phyloP scores from a whole-genome alignment of 1,284 basidiomycete species.

The Melampsora larici-populina region DNA sequence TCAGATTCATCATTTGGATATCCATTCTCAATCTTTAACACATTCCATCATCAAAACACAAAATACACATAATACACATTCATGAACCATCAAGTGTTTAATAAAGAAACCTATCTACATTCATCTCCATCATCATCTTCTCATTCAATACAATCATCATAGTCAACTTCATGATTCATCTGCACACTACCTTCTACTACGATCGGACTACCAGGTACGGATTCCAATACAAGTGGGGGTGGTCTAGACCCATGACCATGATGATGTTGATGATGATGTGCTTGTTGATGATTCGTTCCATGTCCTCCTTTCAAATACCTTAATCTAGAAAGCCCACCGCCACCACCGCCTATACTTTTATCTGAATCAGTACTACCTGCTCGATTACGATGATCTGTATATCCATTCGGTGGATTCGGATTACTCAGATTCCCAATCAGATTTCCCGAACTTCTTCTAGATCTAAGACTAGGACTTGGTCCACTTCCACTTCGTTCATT shows the following conservation, averaged over 20 bases:
- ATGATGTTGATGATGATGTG: neutral
- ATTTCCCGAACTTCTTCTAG: conserved; percentile 28
- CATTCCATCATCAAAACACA: no score
- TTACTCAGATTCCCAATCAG: neutral
- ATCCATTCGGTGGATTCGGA: neutral
- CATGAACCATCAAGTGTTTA: no score
- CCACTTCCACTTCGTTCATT: neutral
- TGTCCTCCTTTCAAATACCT: conserved; percentile 26
- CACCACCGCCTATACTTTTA: neutral
- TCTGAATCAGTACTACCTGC: conserved; percentile 38
- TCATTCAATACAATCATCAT: neutral
- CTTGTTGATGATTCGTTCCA: neutral
- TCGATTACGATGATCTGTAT: neutral
- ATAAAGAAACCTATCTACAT: no score
- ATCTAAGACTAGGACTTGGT: conserved; percentile 1
- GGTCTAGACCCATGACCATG: neutral
- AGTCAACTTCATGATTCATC: neutral
- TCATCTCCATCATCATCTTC: no score
- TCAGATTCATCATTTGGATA: no score
- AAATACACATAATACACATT: no score
- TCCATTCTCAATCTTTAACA: no score
- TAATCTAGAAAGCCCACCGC: conserved; percentile 21
- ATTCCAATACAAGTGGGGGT: neutral
- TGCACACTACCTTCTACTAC: neutral
- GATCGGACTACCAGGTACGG: conserved; percentile 15